A percentile compares a stretch with the other conserved stretches of the same genome.
Evolutionary conservation across 2,329 filamentous ascomycete genomes (phyloP).

Genomic region (Apiospora arundinis): DNA sequence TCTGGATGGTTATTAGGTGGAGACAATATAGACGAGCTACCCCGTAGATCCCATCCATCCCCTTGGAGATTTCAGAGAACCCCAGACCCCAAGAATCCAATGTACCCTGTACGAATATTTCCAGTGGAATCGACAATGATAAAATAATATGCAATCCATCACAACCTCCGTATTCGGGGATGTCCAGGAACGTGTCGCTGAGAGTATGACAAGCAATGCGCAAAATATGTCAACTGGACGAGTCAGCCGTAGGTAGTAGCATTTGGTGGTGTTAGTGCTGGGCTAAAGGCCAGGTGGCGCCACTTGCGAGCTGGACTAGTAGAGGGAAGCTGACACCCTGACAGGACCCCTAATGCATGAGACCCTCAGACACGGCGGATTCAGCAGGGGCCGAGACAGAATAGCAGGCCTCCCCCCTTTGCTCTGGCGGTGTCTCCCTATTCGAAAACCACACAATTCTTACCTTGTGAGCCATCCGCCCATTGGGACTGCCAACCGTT

Average conservation of each 20-base stretch:
- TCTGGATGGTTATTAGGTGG: not conserved
- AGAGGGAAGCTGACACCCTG: not conserved
- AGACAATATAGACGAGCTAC: not conserved
- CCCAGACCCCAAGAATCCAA: not conserved
- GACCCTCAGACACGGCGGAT: conserved; percentile 4
- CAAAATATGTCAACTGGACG: not conserved
- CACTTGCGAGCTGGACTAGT: conserved; percentile 9
- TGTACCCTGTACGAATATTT: not conserved
- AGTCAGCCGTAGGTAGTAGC: not conserved
- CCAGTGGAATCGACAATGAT: not conserved
- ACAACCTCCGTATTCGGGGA: too few relatives aligned
- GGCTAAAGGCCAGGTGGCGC: conserved; percentile 11
- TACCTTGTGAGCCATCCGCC: not conserved
- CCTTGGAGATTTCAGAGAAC: not conserved
- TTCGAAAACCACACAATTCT: not conserved
- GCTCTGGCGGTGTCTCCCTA: not conserved
- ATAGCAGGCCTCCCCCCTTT: not conserved
- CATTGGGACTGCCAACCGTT: not conserved
- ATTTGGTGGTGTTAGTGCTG: not conserved
- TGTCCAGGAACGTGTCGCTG: not conserved
- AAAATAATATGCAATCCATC: too few relatives aligned
- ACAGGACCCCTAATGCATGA: conserved; percentile 18
- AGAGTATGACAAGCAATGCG: not conserved
- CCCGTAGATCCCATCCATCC: too few relatives aligned
- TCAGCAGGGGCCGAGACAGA: not conserved